phyloP scores from a whole-genome alignment of 1,284 basidiomycete species.

The Meira miltonrushii region DNA sequence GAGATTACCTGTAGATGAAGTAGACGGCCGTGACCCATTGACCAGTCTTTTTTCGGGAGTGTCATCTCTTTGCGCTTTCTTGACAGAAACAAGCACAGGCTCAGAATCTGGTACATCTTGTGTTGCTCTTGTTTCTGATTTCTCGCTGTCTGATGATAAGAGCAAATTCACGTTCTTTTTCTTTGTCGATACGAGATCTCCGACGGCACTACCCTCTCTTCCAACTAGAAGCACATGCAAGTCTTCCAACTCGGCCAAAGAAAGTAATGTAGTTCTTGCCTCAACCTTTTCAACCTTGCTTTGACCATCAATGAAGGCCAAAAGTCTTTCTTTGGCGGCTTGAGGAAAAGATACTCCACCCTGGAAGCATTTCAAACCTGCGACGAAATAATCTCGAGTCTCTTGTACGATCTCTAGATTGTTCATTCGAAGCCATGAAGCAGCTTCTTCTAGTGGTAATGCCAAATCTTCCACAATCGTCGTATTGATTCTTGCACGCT shows the following conservation, averaged over 20 bases:
- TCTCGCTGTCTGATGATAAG: too few relatives aligned
- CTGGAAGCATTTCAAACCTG: slow-evolving; percentile 34
- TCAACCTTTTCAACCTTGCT: slow-evolving; percentile 28
- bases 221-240: slow-evolving; percentile 22
- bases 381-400: slow-evolving; percentile 38
- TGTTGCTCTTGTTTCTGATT: too few relatives aligned
- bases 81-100: too few relatives aligned
- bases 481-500: slow-evolving; percentile 20
- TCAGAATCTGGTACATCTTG: too few relatives aligned
- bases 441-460: slow-evolving; percentile 37
- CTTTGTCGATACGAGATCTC: too few relatives aligned
- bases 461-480: slow-evolving; percentile 19
- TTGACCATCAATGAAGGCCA: slow-evolving; percentile 42
- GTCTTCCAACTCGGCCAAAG: slow-evolving; percentile 35
- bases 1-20: slow-evolving; percentile 9
- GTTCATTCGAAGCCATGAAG: slow-evolving; percentile 49
- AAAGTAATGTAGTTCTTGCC: slow-evolving; percentile 35
- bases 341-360: slow-evolving; percentile 24
- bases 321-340: slow-evolving; percentile 30
- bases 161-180: too few relatives aligned
- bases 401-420: slow-evolving; percentile 47
- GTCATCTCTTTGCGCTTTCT: too few relatives aligned
- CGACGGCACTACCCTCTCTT: too few relatives aligned
- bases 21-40: too few relatives aligned
- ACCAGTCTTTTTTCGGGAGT: too few relatives aligned